Conservation (phyloP, 768 basidiomycete species). For the Boletus rubroflammeus region DNA sequence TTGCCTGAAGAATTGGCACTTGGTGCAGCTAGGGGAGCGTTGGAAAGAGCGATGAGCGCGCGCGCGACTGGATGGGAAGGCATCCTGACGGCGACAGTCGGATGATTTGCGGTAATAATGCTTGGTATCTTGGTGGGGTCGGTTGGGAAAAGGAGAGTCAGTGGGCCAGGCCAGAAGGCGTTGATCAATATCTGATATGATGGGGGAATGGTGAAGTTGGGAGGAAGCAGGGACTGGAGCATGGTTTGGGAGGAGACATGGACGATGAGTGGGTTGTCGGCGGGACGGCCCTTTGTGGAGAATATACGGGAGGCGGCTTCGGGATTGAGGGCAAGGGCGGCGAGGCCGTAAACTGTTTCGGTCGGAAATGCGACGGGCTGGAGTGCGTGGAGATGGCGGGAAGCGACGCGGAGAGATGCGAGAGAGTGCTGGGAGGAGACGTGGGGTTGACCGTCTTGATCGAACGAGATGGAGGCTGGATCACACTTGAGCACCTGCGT, state of each 20-base stretch:
- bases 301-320: constrained; percentile 74
- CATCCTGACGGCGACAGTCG: constrained; percentile 88
- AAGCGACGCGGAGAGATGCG: constrained; percentile 52
- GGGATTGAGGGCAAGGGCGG: constrained; percentile 70
- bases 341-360: constrained; percentile 98
- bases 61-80: constrained; percentile 92
- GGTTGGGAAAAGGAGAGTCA: constrained; percentile 88
- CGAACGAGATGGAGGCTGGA: constrained; percentile 57
- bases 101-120: constrained; percentile 76
- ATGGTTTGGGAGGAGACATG: constrained; percentile 86
- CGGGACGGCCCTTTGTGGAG: constrained; percentile 83
- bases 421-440: constrained; percentile 51
- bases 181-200: constrained; percentile 74
- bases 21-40: constrained; percentile 85
- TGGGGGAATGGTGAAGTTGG: constrained; percentile 53
- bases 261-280: constrained; percentile 96
- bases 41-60: constrained; percentile 73
- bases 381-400: constrained; percentile 43
- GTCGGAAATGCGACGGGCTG: constrained; percentile 88
- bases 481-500: constrained; percentile 59
- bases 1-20: constrained; percentile 94
- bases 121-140: constrained; percentile 56
- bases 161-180: constrained; percentile 91
- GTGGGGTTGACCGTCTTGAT: constrained; percentile 40
- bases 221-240: constrained; percentile 73